Base-by-base conservation (phyloP, 139 green algal species). In the Zygnema cylindricum region DNA sequence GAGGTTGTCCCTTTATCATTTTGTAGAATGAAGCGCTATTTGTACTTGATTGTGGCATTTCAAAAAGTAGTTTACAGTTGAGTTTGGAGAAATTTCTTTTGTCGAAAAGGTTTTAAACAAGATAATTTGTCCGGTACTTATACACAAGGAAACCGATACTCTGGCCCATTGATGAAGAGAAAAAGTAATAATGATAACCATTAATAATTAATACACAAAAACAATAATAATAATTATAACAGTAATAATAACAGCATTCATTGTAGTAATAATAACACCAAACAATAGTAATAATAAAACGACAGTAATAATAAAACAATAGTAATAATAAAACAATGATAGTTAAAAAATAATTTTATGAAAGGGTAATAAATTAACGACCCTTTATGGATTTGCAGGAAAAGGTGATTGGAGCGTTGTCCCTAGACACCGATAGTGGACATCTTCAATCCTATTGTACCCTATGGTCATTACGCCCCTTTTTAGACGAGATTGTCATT, bases 341-440 rank as follows among this genome's bases (percentile, higher is more conserved):
- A 73, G 30, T 73, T 25, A 73, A 35, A 30, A 35, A 30, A 30
- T 30, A 35, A 25, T 73, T 73, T 73, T 30, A 35, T 73, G 57
- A 25, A 35, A 30, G 71, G 49, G 7, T 16, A 63, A 25, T 63
- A 16, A 25, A 7, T 63, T 63, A 16, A 63, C 49, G 7, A 7
- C 49, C 49, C 49, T 63, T 43, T 54, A 79, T 3, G 71, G 21
- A 43, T 16, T 7, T 79, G 71, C 71, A 79, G 71, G 71, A 79
- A 43, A 79, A 79, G 16, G 16, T 79, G 16, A 43, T 79, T 41
- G 11, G 7, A 16, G 71, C 71, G 7, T 43, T 79, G 36, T 79
- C 71, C 3, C 71, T 79, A 16, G 71, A 41, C 71, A 79, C 71
- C 11, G 11, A 7, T 3, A 43, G 71, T 43, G 36, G 11, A 11